Percentiles rank a stretch among this genome's conserved stretches.
Evolutionary conservation across 148 eudicot genomes (phyloP).

Genomic region (Vaccinium darrowii): DNA sequence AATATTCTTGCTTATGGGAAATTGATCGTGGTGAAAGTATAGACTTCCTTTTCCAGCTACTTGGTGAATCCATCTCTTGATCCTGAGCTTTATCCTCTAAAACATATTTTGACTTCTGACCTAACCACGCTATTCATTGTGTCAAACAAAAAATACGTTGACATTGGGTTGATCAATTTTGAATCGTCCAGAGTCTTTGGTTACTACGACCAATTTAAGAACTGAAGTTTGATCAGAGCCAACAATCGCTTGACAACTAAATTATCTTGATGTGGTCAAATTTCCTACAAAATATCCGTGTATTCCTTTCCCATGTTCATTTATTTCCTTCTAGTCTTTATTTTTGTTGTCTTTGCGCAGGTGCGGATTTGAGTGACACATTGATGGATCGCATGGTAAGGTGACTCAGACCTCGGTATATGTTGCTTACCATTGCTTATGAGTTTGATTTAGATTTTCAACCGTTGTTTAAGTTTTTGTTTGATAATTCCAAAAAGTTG

Average conservation of each 20-base stretch:
- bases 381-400: slow-evolving; percentile 98
- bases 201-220: neutral
- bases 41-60: neutral
- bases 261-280: neutral
- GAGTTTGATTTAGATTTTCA: neutral
- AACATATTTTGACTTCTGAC: neutral
- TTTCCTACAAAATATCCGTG: neutral
- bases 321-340: neutral
- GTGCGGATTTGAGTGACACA: slow-evolving; percentile 97
- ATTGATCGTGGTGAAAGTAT: neutral
- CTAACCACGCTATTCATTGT: neutral
- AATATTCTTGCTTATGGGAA: neutral
- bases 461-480: neutral
- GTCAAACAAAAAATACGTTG: neutral
- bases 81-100: neutral
- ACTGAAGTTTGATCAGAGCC: neutral
- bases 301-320: neutral
- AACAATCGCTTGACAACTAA: neutral
- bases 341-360: slow-evolving; percentile 32
- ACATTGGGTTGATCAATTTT: neutral
- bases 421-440: neutral
- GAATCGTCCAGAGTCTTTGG: neutral
- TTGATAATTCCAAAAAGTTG: neutral
- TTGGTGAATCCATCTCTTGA: neutral
- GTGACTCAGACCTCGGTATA: neutral